A percentile compares a stretch with the other conserved stretches of the same genome.
phyloP scores from a whole-genome alignment of 345 rosid genomes.

The Rhodamnia rubescens region DNA sequence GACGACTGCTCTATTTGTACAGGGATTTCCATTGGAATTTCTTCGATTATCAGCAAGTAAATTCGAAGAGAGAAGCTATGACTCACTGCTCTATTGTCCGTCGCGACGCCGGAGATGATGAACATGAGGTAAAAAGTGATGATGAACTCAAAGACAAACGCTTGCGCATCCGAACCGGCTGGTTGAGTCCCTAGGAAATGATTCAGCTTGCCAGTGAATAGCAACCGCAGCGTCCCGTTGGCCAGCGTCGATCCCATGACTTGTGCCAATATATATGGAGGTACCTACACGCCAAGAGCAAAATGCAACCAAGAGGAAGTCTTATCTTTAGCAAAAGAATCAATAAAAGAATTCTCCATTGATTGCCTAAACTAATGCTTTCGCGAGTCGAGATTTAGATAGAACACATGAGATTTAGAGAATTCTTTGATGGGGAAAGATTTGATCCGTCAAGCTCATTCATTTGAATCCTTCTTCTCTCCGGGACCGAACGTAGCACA shows the following conservation, averaged over 20 bases:
- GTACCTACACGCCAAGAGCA: slow-evolving; percentile 33
- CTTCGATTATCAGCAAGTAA: background rate
- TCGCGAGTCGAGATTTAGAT: background rate
- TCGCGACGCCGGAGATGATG: slow-evolving; percentile 69
- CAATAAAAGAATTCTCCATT: background rate
- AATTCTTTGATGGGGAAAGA: background rate
- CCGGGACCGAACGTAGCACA: background rate
- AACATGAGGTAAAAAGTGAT: slow-evolving; percentile 91
- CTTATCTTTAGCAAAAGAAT: background rate
- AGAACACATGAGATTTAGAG: background rate
- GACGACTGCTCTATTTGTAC: background rate
- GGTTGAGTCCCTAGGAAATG: slow-evolving; percentile 69
- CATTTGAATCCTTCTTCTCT: background rate
- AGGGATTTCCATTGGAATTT: background rate
- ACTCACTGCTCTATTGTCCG: slow-evolving; percentile 87
- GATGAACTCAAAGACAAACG: slow-evolving; percentile 78
- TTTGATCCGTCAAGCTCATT: background rate
- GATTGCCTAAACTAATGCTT: background rate
- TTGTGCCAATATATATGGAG: slow-evolving; percentile 59
- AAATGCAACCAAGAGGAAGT: background rate
- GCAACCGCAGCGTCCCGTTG: slow-evolving; percentile 54
- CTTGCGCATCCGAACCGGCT: slow-evolving; percentile 52
- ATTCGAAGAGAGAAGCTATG: background rate
- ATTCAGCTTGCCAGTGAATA: slow-evolving; percentile 50
- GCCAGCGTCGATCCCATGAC: slow-evolving; percentile 66